These are phyloP conservation scores for Neurospora africana DNA, from an alignment of 495 filamentous ascomycete species.

Conservation along the genomic window DNA sequence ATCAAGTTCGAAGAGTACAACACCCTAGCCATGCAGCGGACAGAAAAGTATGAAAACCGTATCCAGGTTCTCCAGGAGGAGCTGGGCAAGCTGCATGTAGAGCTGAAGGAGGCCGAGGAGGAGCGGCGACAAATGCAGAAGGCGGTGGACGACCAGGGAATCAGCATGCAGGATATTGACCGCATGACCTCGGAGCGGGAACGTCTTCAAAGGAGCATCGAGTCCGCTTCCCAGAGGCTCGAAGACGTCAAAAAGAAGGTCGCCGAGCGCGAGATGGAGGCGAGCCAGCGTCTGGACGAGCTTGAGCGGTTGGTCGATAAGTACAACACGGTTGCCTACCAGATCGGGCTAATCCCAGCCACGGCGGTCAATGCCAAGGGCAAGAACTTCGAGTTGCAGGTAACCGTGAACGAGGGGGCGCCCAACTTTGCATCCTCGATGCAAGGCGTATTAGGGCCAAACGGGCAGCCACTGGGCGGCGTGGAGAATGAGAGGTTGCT, in stretches of 20 bases:
- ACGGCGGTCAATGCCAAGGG: slow-evolving; percentile 79
- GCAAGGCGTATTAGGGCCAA: not conserved
- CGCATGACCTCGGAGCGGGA: slow-evolving; percentile 95
- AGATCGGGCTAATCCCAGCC: slow-evolving; percentile 78
- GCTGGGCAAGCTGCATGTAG: slow-evolving; percentile 62
- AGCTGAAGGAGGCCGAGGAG: slow-evolving; percentile 68
- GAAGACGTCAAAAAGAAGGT: slow-evolving; percentile 76
- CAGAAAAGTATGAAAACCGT: slow-evolving; percentile 69
- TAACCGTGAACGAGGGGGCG: slow-evolving; percentile 50
- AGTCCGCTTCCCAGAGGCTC: slow-evolving; percentile 58
- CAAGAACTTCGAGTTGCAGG: slow-evolving; percentile 67
- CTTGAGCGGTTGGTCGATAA: slow-evolving; percentile 74
- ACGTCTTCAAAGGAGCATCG: slow-evolving; percentile 73
- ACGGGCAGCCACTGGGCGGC: slow-evolving; percentile 44
- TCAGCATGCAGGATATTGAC: slow-evolving; percentile 95
- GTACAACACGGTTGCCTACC: slow-evolving; percentile 90
- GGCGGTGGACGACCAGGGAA: slow-evolving; percentile 80
- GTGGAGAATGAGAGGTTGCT: slow-evolving; percentile 55
- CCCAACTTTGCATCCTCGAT: slow-evolving; percentile 59
- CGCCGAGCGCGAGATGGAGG: slow-evolving; percentile 73
- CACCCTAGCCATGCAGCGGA: slow-evolving; percentile 61
- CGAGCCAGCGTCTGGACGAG: slow-evolving; percentile 73
- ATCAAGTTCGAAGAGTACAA: slow-evolving; percentile 92
- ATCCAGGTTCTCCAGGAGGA: slow-evolving; percentile 70
- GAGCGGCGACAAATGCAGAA: slow-evolving; percentile 71